phyloP scores from a whole-genome alignment of 805 yeast species.

The Priceomyces castillae region DNA sequence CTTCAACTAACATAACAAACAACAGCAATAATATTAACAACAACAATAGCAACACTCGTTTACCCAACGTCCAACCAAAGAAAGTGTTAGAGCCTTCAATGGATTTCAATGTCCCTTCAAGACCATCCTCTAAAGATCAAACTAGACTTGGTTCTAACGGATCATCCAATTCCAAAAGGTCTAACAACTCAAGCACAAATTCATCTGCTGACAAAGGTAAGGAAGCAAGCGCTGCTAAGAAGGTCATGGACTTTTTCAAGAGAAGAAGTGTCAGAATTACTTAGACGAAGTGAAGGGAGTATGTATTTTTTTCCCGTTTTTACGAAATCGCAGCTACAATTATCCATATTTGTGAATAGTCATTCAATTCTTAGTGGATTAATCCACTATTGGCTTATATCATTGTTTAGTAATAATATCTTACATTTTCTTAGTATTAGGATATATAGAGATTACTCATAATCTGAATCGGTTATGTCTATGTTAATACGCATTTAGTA shows the following conservation, averaged over 20 bases:
- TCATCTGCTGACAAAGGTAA: slow-evolving; percentile 35
- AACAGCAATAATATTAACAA: slow-evolving; percentile 1
- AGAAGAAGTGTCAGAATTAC: slow-evolving; percentile 46
- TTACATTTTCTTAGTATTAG: no score
- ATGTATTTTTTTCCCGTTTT: background rate
- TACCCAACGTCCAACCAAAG: slow-evolving; percentile 12
- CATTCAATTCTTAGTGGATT: background rate
- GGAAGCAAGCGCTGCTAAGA: slow-evolving; percentile 72
- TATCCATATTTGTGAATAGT: background rate
- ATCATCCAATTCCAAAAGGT: slow-evolving; percentile 21
- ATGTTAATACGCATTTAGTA: no score
- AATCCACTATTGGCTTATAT: background rate
- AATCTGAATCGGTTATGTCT: no score
- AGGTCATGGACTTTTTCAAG: slow-evolving; percentile 75
- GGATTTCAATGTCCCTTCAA: slow-evolving; percentile 21
- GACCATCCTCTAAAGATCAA: slow-evolving; percentile 15
- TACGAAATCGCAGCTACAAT: background rate
- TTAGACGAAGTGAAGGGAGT: background rate
- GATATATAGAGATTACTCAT: background rate
- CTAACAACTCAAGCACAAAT: slow-evolving; percentile 19
- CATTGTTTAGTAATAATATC: background rate
- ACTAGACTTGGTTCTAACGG: slow-evolving; percentile 27
- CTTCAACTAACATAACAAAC: slow-evolving; percentile 2
- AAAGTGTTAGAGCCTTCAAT: slow-evolving; percentile 34
- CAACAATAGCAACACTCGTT: slow-evolving; percentile 1